A percentile compares a stretch with the other conserved stretches of the same genome.
phyloP scores from a whole-genome alignment of 179 eudicot genomes.

The Amaranthus tricolor region DNA sequence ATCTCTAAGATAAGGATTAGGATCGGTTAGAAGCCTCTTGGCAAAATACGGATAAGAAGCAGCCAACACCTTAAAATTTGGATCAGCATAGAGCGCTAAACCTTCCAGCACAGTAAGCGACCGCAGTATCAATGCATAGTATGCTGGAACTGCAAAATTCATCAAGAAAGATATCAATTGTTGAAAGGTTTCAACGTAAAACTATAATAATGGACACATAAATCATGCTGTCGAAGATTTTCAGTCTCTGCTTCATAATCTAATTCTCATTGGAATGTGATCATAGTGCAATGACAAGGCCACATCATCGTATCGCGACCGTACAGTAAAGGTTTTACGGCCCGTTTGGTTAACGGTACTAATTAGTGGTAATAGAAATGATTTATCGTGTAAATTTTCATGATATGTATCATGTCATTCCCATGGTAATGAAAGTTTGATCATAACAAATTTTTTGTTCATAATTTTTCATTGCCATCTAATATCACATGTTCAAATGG shows the following conservation, averaged over 20 bases:
- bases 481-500: no score
- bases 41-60: conserved; percentile 99
- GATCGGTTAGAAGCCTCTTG: conserved; percentile 97
- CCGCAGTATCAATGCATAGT: conserved; percentile 93
- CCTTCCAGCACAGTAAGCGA: conserved; percentile 99
- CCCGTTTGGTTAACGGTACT: no score
- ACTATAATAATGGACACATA: background rate
- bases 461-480: no score
- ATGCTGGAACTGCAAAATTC: conserved; percentile 81
- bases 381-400: no score
- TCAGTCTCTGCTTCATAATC: background rate
- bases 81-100: conserved; percentile 94
- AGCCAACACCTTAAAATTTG: conserved; percentile 93
- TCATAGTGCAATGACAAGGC: no score
- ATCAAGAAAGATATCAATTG: conserved; percentile 20
- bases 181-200: conserved; percentile 16
- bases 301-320: no score
- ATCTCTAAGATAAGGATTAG: conserved; percentile 98
- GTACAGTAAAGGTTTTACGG: no score
- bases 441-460: no score
- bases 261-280: conserved; percentile 5
- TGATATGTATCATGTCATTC: no score
- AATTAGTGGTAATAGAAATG: no score
- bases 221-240: background rate
- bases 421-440: no score